These are phyloP conservation scores for Ammopiptanthus mongolicus DNA, from an alignment of 306 rosid species.

Conservation along the genomic window DNA sequence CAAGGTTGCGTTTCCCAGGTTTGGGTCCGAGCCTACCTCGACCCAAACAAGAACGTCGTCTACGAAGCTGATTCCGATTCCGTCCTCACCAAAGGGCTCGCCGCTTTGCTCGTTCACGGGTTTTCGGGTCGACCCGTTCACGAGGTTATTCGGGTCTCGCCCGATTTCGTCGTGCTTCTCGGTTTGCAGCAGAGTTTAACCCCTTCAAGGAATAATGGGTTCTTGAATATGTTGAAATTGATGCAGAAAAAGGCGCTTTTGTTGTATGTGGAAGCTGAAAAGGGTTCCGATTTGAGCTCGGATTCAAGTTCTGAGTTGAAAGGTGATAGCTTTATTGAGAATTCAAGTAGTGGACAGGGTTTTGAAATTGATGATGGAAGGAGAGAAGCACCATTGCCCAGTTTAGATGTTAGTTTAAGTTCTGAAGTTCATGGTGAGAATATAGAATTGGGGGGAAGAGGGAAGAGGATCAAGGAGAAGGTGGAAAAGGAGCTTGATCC, in stretches of 20 bases:
- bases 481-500: conserved; percentile 60
- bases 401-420: not conserved
- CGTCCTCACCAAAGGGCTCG: conserved; percentile 81
- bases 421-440: conserved; percentile 1
- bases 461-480: conserved; percentile 75
- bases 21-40: conserved; percentile 91
- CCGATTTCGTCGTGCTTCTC: conserved; percentile 66
- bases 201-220: conserved; percentile 89
- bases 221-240: conserved; percentile 84
- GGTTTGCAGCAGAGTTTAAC: conserved; percentile 93
- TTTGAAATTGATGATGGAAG: not conserved
- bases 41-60: conserved; percentile 46
- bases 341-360: conserved; percentile 7
- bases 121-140: conserved; percentile 65
- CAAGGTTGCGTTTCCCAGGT: conserved; percentile 98
- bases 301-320: not conserved
- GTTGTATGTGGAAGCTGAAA: conserved; percentile 56
- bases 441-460: conserved; percentile 47
- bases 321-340: conserved; percentile 20
- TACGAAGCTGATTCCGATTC: conserved; percentile 96
- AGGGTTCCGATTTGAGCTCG: conserved; percentile 17
- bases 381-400: not conserved
- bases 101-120: conserved; percentile 79
- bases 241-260: conserved; percentile 80
- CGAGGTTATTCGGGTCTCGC: conserved; percentile 61